Base-by-base conservation (phyloP, 2,329 filamentous ascomycete genomes). In the Trichoderma simmonsii region DNA sequence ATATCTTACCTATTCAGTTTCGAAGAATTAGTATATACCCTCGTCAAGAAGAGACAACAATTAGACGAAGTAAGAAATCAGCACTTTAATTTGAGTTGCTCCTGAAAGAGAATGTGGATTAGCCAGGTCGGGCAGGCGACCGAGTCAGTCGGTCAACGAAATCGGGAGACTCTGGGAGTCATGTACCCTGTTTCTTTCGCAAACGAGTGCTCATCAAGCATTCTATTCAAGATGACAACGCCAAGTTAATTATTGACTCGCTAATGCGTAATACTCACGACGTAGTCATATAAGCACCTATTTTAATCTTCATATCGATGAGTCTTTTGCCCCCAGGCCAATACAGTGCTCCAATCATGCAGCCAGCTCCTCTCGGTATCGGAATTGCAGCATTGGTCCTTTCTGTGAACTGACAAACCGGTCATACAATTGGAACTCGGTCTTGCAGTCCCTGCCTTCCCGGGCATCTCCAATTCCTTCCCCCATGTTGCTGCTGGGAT, bases 371-470 rank as follows among this genome's bases (percentile, higher is more conserved):
- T 73, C 72, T 32, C 72, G 62, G 28, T 72, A 73, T 12, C 72
- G 54, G 48, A 67, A 73, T 30, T 73, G 72, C 6, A 73, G 6
- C 57, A 73, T 66, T 11, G 72, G 72, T 7, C 72, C 72, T 5
- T 72, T 71, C 48, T 73, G 72, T n/a, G 71, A 73, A 59, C 72
- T 71, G 28, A 71, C 70, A 64, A 71, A 71, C 12, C 70, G 62
- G 21, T 73, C 57, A 51, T 62, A 70, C 57, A 70, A 26, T 48
- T 72, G 72, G 24, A 72, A 73, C 28, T 73, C 72, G 21, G 39
- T 43, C 64, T 68, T 66, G 62, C 70, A 71, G 7, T 12, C 34
- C 12, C 70, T 63, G 8, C 70, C 70, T 36, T 71, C 70, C 18
- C 12, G 30, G 1, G 63, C 70, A 28, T 59, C 36, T 14, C 70